Percentiles rank a stretch among this genome's conserved stretches.
phyloP scores from a whole-genome alignment of 805 yeast species.

The Alloascoidea hylecoeti region DNA sequence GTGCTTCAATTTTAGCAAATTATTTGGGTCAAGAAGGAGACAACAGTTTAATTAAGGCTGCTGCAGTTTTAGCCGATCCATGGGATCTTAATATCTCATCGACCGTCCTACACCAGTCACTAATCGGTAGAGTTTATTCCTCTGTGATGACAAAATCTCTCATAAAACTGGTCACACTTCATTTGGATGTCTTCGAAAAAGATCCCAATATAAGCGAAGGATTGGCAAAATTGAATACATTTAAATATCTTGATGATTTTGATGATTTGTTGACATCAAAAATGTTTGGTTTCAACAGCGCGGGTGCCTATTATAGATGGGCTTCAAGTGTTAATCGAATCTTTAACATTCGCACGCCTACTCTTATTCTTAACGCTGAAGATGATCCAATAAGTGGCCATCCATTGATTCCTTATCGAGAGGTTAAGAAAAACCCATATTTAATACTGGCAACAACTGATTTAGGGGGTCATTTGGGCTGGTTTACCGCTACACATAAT shows the following conservation, averaged over 20 bases:
- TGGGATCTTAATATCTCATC: constrained; percentile 56
- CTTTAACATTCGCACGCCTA: constrained; percentile 42
- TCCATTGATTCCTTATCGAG: constrained; percentile 33
- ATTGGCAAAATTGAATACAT: constrained; percentile 14
- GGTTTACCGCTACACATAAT: constrained; percentile 43
- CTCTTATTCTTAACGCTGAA: constrained; percentile 42
- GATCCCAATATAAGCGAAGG: constrained; percentile 10
- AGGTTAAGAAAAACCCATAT: constrained; percentile 43
- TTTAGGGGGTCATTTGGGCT: constrained; percentile 77
- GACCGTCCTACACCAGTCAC: constrained; percentile 22
- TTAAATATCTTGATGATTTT: constrained; percentile 33
- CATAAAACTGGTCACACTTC: constrained; percentile 25
- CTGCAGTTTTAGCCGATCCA: constrained; percentile 49
- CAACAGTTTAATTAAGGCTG: constrained; percentile 29
- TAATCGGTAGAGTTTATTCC: constrained; percentile 33
- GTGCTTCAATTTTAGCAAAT: constrained; percentile 59
- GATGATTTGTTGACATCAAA: constrained; percentile 55
- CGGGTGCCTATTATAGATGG: constrained; percentile 48
- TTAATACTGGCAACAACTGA: constrained; percentile 41
- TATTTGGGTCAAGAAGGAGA: constrained; percentile 55
- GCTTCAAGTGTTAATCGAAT: constrained; percentile 46
- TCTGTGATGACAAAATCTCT: constrained; percentile 36
- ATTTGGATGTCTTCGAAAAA: constrained; percentile 22
- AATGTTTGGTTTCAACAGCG: constrained; percentile 49
- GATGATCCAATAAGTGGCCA: constrained; percentile 69